Percentiles rank a stretch among this genome's conserved stretches.
phyloP scores from a whole-genome alignment of 2,329 filamentous ascomycete species.

The Penicillium verrucosum region DNA sequence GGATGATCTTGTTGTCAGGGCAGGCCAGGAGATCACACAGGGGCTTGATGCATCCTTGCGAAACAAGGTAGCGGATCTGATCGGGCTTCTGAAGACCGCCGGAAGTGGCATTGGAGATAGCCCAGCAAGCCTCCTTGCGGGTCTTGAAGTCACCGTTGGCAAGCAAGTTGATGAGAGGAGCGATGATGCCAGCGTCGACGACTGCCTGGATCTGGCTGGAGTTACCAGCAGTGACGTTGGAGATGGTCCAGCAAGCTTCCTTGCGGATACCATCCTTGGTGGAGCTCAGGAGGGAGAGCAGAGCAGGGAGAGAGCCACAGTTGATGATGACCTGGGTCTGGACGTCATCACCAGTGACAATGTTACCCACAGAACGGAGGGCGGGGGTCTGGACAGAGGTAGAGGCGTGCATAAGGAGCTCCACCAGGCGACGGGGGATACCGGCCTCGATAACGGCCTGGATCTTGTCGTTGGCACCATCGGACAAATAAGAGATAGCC shows the following conservation, averaged over 20 bases:
- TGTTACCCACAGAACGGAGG: constrained; percentile 95
- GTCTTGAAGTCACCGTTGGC: constrained; percentile 99
- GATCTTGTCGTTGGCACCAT: constrained; percentile 98
- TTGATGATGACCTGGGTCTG: constrained; percentile 99
- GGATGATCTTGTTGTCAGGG: constrained; percentile 99
- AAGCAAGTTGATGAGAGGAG: constrained; percentile 90
- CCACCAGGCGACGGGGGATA: constrained; percentile 91
- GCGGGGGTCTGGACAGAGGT: constrained; percentile 98
- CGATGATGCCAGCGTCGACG: constrained; percentile 94
- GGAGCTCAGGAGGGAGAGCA: constrained; percentile 91
- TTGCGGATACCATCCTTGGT: constrained; percentile 99
- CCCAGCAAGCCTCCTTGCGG: constrained; percentile 98
- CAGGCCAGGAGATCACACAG: constrained; percentile 91
- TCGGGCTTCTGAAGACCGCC: constrained; percentile 98
- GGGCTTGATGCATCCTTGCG: constrained; percentile 93
- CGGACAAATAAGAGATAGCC: constrained; percentile 97
- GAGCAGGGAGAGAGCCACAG: constrained; percentile 85
- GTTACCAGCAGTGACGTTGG: constrained; percentile 97
- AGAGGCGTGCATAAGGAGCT: constrained; percentile 96
- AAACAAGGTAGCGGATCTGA: constrained; percentile 92
- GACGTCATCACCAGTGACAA: constrained; percentile 96
- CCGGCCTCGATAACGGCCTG: constrained; percentile 98
- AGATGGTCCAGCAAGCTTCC: constrained; percentile 99
- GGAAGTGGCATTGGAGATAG: constrained; percentile 96
- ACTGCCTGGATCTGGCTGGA: constrained; percentile 96